A percentile compares a stretch with the other conserved stretches of the same genome.
phyloP scores from a whole-genome alignment of 768 basidiomycete genomes.

The Termitomyces sp. region DNA sequence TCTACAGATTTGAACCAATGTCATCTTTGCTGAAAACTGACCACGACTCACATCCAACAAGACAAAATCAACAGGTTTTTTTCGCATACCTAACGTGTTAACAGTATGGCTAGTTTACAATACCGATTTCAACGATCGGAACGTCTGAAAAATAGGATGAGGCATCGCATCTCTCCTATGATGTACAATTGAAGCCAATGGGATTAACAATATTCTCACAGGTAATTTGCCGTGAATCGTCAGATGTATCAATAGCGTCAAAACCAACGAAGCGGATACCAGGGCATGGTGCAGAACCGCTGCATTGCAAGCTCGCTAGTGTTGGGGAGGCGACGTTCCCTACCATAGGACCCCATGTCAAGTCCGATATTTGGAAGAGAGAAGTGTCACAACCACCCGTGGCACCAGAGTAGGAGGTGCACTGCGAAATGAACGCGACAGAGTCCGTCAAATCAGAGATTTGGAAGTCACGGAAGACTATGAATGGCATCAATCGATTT shows the following conservation, averaged over 20 bases:
- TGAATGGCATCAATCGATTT: not conserved
- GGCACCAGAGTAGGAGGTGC: slow-evolving; percentile 26
- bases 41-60: not conserved
- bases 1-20: not conserved
- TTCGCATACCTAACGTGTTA: not conserved
- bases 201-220: slow-evolving; percentile 19
- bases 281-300: slow-evolving; percentile 24
- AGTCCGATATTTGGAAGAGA: slow-evolving; percentile 25
- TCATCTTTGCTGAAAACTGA: not conserved
- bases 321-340: slow-evolving; percentile 18
- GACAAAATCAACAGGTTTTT: not conserved
- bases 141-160: not conserved
- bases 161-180: not conserved
- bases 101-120: not conserved
- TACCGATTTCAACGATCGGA: not conserved
- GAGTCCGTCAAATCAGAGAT: slow-evolving; percentile 15
- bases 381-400: slow-evolving; percentile 28
- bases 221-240: slow-evolving; percentile 9
- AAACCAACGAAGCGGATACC: slow-evolving; percentile 18
- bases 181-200: slow-evolving; percentile 20
- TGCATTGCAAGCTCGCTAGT: slow-evolving; percentile 24
- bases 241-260: slow-evolving; percentile 13
- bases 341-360: slow-evolving; percentile 23
- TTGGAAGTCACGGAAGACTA: slow-evolving; percentile 22
- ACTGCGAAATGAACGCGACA: slow-evolving; percentile 20